phyloP scores from a whole-genome alignment of 257 asterid species.

The Nicotiana tomentosiformis region DNA sequence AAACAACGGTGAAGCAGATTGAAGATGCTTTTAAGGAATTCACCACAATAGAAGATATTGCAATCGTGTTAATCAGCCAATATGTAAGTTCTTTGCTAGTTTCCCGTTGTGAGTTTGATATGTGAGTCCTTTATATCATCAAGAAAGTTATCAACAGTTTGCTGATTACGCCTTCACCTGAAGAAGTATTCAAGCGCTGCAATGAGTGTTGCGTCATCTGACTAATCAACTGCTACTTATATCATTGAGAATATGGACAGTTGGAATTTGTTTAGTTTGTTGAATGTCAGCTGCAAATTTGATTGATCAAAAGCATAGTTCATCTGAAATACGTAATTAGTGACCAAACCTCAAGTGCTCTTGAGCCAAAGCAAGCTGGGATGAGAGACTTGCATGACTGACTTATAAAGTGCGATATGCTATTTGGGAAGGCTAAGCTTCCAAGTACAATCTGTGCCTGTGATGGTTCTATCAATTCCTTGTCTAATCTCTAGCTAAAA shows the following conservation, averaged over 20 bases:
- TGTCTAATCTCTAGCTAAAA: too few species aligned
- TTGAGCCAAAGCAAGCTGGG: too few species aligned
- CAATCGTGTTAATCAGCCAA: conserved; percentile 88
- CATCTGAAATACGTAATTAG: not conserved
- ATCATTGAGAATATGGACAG: not conserved
- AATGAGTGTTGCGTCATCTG: not conserved
- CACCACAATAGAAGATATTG: conserved; percentile 88
- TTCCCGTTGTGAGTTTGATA: not conserved
- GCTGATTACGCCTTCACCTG: not conserved
- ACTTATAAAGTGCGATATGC: too few species aligned
- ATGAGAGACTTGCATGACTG: too few species aligned
- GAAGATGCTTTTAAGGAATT: conserved; percentile 98
- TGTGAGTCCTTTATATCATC: not conserved
- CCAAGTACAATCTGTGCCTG: too few species aligned
- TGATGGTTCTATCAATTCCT: too few species aligned
- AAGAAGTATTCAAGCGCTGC: not conserved
- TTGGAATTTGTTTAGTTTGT: not conserved
- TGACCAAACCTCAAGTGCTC: too few species aligned
- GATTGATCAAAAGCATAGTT: not conserved
- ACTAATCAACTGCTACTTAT: not conserved
- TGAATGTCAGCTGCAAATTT: too few species aligned
- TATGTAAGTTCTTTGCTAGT: conserved; percentile 41
- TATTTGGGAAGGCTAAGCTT: too few species aligned
- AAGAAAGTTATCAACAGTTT: not conserved
- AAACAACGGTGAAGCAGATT: conserved; percentile 84